Base-by-base conservation (phyloP, 345 rosid genomes). In the Lepidium aucheri region DNA sequence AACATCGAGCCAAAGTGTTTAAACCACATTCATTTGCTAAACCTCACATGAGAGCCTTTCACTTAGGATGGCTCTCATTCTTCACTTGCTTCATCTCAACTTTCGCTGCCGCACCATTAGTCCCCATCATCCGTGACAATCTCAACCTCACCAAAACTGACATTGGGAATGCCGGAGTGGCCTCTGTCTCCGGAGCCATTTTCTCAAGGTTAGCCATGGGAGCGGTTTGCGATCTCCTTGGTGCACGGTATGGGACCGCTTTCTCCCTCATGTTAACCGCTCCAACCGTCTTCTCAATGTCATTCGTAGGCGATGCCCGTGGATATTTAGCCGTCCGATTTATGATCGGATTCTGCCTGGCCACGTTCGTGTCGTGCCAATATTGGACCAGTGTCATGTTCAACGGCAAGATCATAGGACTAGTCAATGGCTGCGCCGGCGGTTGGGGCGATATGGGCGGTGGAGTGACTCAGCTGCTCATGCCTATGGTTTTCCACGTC, bases 381-480 rank as follows among this genome's bases (percentile, higher is more conserved):
- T 90, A 84, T 34, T 90, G 97, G 97, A 90, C 86, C 78, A 88
- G 89, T 59, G 82, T 86, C 9, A 88, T 90, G 97, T 90, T 90
- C 69, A 90, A 88, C 30, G 79, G 89, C 47, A 83, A 82, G 81
- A 88, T 88, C 60, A 83, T 88, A 14, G 97, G 97, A 13, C 80
- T 83, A 4, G 97, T 82, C 6, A 90, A 90, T 2, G 95, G 95
- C 9, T 84, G 90, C 0, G 93, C 97, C 0, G 91, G 88, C 0
- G 95, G 93, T 2, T 90, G 97, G 95, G 97, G 97, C 0, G 85
- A 86, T 60, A 86, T 88, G 93, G 95, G 97, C 0, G 95, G 97
- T 8, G 93, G 95, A 3, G 89, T 84, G 18, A 90, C 97, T 49
- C 97, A 88, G 65, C 83, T 90, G 0, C 17, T 88, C 30, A 88